These are phyloP conservation scores for Phragmites australis DNA, from an alignment of 176 grass and related monocot species.

Conservation along the genomic window DNA sequence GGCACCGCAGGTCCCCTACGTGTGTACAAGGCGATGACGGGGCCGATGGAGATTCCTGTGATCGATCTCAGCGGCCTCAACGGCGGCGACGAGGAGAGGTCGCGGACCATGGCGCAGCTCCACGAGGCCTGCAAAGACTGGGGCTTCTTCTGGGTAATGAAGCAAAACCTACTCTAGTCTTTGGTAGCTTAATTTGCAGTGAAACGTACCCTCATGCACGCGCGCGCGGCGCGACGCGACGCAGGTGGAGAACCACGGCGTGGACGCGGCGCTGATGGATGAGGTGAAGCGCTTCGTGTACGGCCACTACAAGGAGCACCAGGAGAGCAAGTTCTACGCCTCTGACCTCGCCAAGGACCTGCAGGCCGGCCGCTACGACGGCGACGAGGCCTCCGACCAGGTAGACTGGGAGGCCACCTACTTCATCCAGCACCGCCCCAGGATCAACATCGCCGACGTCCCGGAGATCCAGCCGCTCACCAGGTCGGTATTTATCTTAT, in stretches of 20 bases:
- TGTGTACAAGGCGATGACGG: neutral
- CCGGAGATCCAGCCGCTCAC: slow-evolving; percentile 42
- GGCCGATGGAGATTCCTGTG: slow-evolving; percentile 67
- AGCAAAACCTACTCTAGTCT: too few relatives aligned
- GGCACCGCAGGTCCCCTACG: too few relatives aligned
- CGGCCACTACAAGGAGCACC: slow-evolving; percentile 63
- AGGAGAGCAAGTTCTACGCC: slow-evolving; percentile 58
- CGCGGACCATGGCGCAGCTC: slow-evolving; percentile 50
- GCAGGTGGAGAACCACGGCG: slow-evolving; percentile 85
- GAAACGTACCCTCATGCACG: too few relatives aligned
- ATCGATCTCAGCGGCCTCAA: slow-evolving; percentile 59
- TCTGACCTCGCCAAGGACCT: slow-evolving; percentile 60
- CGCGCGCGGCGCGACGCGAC: too few relatives aligned
- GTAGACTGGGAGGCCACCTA: slow-evolving; percentile 84
- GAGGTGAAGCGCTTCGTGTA: slow-evolving; percentile 70
- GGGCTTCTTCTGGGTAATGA: slow-evolving; percentile 96
- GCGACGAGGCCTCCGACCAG: neutral
- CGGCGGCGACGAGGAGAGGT: slow-evolving; percentile 42
- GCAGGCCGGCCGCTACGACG: neutral
- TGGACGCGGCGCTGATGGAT: slow-evolving; percentile 67
- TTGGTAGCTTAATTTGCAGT: too few relatives aligned
- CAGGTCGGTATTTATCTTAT: slow-evolving; percentile 42
- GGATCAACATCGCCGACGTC: slow-evolving; percentile 37
- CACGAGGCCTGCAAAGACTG: slow-evolving; percentile 68
- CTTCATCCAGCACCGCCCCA: slow-evolving; percentile 69